Evolutionary conservation across 2,329 filamentous ascomycete species (phyloP).

Genomic region (Ascosphaera apis): DNA sequence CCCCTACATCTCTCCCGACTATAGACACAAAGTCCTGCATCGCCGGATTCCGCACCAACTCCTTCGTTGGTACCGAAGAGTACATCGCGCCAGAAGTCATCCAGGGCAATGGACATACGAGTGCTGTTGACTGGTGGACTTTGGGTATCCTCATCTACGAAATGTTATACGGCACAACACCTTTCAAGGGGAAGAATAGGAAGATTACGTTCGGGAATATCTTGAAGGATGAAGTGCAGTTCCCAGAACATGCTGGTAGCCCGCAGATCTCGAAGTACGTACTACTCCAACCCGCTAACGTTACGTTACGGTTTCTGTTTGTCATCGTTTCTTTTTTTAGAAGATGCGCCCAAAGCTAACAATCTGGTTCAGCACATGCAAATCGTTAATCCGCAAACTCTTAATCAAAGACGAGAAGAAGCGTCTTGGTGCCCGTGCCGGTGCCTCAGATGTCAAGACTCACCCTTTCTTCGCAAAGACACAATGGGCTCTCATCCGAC

Average conservation of each 20-base stretch:
- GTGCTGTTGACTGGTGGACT: constrained; percentile 98
- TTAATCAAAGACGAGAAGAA: constrained; percentile 95
- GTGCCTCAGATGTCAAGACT: constrained; percentile 86
- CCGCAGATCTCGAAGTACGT: constrained; percentile 83
- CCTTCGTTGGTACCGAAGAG: constrained; percentile 94
- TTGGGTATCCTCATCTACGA: constrained; percentile 93
- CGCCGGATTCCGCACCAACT: constrained; percentile 93
- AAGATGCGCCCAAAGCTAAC: too few species aligned
- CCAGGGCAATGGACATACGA: constrained; percentile 94
- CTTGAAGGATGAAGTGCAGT: constrained; percentile 79
- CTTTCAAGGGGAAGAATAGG: constrained; percentile 97
- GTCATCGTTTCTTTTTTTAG: background rate
- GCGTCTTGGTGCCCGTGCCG: constrained; percentile 75
- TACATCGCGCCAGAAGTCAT: constrained; percentile 98
- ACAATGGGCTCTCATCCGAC: constrained; percentile 88
- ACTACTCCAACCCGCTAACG: background rate
- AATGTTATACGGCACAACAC: constrained; percentile 95
- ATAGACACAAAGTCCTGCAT: constrained; percentile 98
- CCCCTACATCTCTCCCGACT: constrained; percentile 69
- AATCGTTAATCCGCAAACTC: constrained; percentile 85
- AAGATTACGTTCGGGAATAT: constrained; percentile 98
- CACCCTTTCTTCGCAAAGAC: constrained; percentile 93
- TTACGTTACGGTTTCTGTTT: background rate
- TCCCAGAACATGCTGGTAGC: constrained; percentile 66
- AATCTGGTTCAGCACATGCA: constrained; percentile 48